Base-by-base conservation (phyloP, 495 filamentous ascomycete species). In the Platismatia glauca region DNA sequence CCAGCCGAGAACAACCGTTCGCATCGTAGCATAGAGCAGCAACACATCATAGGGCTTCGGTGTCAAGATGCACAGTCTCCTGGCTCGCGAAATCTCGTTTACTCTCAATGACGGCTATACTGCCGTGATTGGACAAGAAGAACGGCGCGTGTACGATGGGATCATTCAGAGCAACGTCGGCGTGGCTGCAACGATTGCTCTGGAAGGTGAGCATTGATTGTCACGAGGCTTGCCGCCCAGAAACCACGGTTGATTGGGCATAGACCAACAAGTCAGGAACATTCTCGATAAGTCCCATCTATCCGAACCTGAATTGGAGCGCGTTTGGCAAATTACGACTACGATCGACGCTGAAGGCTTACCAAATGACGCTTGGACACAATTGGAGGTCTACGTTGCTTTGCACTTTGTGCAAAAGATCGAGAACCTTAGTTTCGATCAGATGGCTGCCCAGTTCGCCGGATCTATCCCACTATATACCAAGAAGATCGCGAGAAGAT, bases 311-410 rank as follows among this genome's bases (percentile, higher is more conserved):
- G 35, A 31, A 15, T 1, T 63, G 8, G 65, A 60, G 24, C 34
- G 31, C 41, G 55, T 66, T 22, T 66, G 65, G 65, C 33, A 58
- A 15, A 57, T 53, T 48, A 39, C 65, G 29, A 53, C 24, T n/a
- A 57, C 55, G 29, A 33, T 60, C 35, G 65, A 64, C 20, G 35
- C 15, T 1, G n/a, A 63, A 33, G 38, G 15, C 33, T 33, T 62
- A 33, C 41, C 35, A 20, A 33, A 60, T 48, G 57, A 37, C 15
- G 29, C 39, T 37, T 66, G 65, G 65, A 55, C 65, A 35, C 34
- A 29, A 9, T 37, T 66, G 33, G 65, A 66, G 50, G 50, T 66
- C 33, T 66, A 63, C 34, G 60, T 66, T 55, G 65, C 57, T 31
- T 56, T 66, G 22, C 56, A 60, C 29, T 56, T 53, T 46, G 35